Conservation (phyloP, 768 basidiomycete genomes). For the Candolleomyces aberdarensis region DNA sequence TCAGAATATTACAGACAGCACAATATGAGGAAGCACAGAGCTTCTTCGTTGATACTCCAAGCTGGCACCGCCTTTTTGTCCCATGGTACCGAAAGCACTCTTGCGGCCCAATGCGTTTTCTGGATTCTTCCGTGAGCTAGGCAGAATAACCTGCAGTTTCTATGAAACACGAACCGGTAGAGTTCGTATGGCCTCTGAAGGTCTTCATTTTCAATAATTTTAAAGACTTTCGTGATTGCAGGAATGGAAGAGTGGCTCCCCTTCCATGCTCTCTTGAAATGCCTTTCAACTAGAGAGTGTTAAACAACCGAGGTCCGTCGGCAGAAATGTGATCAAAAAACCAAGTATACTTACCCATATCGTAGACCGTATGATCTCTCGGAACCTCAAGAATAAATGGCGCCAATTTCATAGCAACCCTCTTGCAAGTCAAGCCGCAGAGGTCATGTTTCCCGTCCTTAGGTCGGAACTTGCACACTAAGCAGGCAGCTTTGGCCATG, state of each 20-base stretch:
- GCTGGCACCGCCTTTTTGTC: constrained; percentile 22
- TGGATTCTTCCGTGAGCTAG: not conserved
- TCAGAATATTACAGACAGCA: constrained; percentile 24
- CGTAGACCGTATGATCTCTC: constrained; percentile 18
- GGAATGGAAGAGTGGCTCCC: constrained; percentile 11
- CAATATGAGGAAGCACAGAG: constrained; percentile 22
- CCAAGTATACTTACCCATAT: constrained; percentile 15
- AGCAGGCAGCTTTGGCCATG: constrained; percentile 21
- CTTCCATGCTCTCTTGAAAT: constrained; percentile 25
- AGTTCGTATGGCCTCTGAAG: constrained; percentile 12
- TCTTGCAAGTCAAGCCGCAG: constrained; percentile 22
- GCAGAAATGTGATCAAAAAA: not conserved
- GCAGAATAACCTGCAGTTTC: not conserved
- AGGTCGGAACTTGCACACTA: constrained; percentile 25
- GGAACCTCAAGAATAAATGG: constrained; percentile 24
- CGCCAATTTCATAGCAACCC: constrained; percentile 17
- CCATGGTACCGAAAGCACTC: constrained; percentile 32
- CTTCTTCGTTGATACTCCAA: constrained; percentile 21
- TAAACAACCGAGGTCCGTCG: not conserved
- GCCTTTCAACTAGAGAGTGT: constrained; percentile 19
- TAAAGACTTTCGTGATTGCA: constrained; percentile 23
- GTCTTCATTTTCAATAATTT: constrained; percentile 24
- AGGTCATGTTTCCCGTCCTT: constrained; percentile 23
- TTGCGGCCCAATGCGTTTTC: constrained; percentile 19
- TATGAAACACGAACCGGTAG: not conserved